A percentile compares a stretch with the other conserved stretches of the same genome.
These are phyloP conservation scores for Exophiala viscosa DNA, from an alignment of 2,329 filamentous ascomycete genomes.

Conservation along the genomic window DNA sequence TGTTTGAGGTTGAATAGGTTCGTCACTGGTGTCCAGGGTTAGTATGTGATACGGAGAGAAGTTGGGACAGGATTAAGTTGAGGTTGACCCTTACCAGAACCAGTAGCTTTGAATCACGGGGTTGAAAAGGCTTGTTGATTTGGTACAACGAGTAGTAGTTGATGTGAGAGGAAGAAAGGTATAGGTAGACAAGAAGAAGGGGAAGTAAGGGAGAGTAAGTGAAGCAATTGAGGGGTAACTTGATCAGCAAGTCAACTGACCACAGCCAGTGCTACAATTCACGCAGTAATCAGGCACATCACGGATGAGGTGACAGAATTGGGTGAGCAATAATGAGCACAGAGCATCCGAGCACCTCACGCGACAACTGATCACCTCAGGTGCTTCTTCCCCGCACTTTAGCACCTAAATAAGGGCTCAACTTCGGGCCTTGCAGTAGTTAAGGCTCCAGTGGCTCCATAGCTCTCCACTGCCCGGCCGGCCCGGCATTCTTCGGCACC, in stretches of 20 bases:
- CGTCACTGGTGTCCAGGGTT: background rate
- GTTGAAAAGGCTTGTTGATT: background rate
- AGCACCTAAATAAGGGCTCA: background rate
- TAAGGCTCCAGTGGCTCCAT: background rate
- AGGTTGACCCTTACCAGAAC: conserved; percentile 1
- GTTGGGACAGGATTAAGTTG: background rate
- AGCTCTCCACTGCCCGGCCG: background rate
- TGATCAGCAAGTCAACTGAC: conserved; percentile 17
- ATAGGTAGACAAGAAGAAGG: conserved; percentile 8
- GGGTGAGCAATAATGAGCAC: background rate
- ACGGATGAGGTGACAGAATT: background rate
- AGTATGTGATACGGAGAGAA: background rate
- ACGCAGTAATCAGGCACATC: background rate
- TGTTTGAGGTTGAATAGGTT: too few relatives aligned
- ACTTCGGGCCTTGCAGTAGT: background rate
- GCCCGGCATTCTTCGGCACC: conserved; percentile 2
- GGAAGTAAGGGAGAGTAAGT: background rate
- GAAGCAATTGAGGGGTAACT: conserved; percentile 23
- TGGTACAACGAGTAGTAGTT: background rate
- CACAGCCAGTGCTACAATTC: conserved; percentile 1
- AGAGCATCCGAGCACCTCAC: conserved; percentile 11
- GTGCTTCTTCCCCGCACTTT: conserved; percentile 18
- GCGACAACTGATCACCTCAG: conserved; percentile 15
- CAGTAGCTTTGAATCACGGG: background rate
- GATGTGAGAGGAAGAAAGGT: conserved; percentile 8